Base-by-base conservation (phyloP, 352 stramenopile genomes). In the Elongisporangium anandrum region DNA sequence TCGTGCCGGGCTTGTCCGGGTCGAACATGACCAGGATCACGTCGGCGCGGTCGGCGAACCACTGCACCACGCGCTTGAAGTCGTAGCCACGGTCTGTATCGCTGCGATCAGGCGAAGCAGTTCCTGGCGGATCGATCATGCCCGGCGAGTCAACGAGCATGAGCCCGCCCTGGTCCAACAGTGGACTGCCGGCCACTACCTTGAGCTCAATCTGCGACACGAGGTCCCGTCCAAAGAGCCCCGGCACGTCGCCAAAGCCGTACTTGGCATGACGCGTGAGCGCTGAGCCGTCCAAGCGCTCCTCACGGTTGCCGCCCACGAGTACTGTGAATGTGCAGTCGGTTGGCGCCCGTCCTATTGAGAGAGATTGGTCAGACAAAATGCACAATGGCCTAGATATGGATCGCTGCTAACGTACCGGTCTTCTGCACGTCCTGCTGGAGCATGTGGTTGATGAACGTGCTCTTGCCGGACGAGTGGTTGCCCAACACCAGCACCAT, bases 11-110 rank as follows among this genome's bases (percentile, higher is more conserved):
- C 54, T 95, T 95, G 67, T 95, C 86, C 3, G 86, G 86, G 60
- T 95, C 86, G 54, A 95, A 95, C 86, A 95, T 95, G 68, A 95
- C 81, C 50, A 95, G 68, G 54, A 95, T 90, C 41, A 95, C 83
- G 60, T 95, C 86, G 0, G 86, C 81, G 13, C 86, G 77, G 63
- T 95, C 84, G 0, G 86, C 86, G 50, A 95, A 90, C 86, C 86
- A 95, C 61, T 90, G 82, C 50, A 95, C 86, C 12, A 91, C 86
- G 16, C 72, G 81, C 70, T 93, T 94, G 52, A 94, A 95, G 60
- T 95, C 86, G 60, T 95, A 95, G 1, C 86, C 86, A 4, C 86
- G 77, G 60, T 94, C 86, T 34, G 79, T 66, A 53, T 94, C 84
- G 49, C 78, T 88, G 45, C 83, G 75, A 50, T 85, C 75, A 13